Percentiles rank a stretch among this genome's conserved stretches.
Evolutionary conservation across 371 early-diverging fungal genomes (phyloP).

Genomic region (Mortierella sp.): DNA sequence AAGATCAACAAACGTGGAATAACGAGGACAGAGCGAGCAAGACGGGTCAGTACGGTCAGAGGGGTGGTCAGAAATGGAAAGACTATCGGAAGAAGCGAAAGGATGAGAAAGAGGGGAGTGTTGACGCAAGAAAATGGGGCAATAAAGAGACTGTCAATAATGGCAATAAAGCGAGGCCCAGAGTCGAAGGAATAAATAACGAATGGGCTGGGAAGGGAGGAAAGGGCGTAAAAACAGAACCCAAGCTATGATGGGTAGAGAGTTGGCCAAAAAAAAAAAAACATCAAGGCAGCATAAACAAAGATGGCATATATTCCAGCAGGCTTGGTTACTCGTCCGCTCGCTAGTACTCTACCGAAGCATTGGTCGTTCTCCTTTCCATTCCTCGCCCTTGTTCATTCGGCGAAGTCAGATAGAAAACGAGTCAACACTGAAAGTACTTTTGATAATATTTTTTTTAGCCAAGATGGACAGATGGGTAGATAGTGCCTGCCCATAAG

Average conservation of each 20-base stretch:
- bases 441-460: neutral
- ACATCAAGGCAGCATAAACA: neutral
- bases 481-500: neutral
- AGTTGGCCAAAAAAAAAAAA: neutral
- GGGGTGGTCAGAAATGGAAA: neutral
- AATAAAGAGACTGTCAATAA: neutral
- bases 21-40: neutral
- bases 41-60: neutral
- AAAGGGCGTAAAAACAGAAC: neutral
- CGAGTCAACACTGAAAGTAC: neutral
- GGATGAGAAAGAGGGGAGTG: neutral
- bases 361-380: neutral
- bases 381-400: neutral
- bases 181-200: too few relatives aligned
- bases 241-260: neutral
- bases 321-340: neutral
- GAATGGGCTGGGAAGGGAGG: neutral
- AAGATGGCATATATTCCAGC: neutral
- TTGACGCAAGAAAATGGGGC: neutral
- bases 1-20: neutral
- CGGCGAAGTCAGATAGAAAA: neutral
- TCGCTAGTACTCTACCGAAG: neutral
- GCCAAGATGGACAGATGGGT: neutral
- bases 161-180: too few relatives aligned
- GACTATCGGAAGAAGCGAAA: neutral